Conservation (phyloP, 306 rosid genomes). For the Echinosophora koreensis region DNA sequence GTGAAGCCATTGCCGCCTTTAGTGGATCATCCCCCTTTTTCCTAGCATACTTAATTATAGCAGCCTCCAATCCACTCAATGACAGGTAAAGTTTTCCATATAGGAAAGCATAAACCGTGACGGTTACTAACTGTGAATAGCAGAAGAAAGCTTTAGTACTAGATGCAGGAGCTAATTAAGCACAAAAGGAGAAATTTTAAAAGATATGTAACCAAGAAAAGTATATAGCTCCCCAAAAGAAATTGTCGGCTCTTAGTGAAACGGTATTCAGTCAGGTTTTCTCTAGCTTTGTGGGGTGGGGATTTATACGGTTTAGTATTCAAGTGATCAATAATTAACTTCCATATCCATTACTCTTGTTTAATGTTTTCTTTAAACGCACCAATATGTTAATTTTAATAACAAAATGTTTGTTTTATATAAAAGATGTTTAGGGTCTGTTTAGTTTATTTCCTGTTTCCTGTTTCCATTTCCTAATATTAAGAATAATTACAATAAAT, state of each 20-base stretch:
- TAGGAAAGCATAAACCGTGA: constrained; percentile 83
- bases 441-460: too few species aligned
- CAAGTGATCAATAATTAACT: constrained; percentile 18
- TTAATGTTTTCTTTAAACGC: not conserved
- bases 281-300: not conserved
- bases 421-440: not conserved
- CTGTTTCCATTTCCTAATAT: too few species aligned
- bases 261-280: constrained; percentile 4
- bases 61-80: constrained; percentile 86
- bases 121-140: constrained; percentile 69
- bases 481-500: too few species aligned
- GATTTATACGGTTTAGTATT: not conserved
- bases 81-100: constrained; percentile 91
- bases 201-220: constrained; percentile 20
- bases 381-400: constrained; percentile 15
- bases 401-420: constrained; percentile 8
- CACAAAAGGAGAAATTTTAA: constrained; percentile 31
- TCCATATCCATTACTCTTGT: constrained; percentile 20
- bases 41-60: constrained; percentile 70
- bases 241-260: not conserved
- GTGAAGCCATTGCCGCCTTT: constrained; percentile 89
- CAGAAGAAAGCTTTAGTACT: constrained; percentile 45
- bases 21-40: constrained; percentile 68
- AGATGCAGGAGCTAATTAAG: constrained; percentile 39
- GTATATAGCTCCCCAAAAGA: constrained; percentile 29